Percentiles rank a stretch among this genome's conserved stretches.
These are phyloP conservation scores for Fusarium sp. DNA, from an alignment of 2,329 filamentous ascomycete species.

Conservation along the genomic window DNA sequence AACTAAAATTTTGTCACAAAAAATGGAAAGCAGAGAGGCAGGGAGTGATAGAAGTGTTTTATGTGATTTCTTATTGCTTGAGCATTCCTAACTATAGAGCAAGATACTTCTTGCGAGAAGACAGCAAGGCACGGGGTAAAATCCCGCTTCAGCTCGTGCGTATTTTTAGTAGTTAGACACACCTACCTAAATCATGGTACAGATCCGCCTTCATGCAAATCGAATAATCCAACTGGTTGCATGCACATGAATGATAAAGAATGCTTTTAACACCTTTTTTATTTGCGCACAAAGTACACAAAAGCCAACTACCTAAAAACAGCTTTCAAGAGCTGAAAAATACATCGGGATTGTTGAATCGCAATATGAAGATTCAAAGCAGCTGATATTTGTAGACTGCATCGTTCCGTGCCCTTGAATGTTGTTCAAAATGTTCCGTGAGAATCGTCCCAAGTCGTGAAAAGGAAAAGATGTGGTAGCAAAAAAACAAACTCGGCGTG, in stretches of 20 bases:
- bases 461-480: conserved; percentile 36
- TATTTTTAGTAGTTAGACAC: not conserved
- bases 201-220: conserved; percentile 7
- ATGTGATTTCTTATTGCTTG: conserved; percentile 1
- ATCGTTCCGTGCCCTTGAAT: conserved; percentile 15
- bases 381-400: conserved; percentile 14
- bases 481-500: conserved; percentile 24
- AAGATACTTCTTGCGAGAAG: not conserved
- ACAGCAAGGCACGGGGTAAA: not conserved
- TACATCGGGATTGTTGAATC: conserved; percentile 19
- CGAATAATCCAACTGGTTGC: conserved; percentile 5
- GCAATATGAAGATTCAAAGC: conserved; percentile 24
- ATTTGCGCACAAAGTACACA: conserved; percentile 36
- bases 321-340: conserved; percentile 13
- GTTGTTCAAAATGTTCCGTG: conserved; percentile 37
- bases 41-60: not conserved
- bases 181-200: not conserved
- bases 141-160: conserved; percentile 7
- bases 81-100: not conserved
- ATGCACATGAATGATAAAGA: conserved; percentile 5
- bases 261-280: conserved; percentile 34
- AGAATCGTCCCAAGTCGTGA: conserved; percentile 46
- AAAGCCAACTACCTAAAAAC: conserved; percentile 26
- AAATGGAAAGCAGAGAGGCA: not conserved
- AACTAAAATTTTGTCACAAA: not conserved